phyloP scores from a whole-genome alignment of 2,329 filamentous ascomycete species.

The Cordyceps farinosa region DNA sequence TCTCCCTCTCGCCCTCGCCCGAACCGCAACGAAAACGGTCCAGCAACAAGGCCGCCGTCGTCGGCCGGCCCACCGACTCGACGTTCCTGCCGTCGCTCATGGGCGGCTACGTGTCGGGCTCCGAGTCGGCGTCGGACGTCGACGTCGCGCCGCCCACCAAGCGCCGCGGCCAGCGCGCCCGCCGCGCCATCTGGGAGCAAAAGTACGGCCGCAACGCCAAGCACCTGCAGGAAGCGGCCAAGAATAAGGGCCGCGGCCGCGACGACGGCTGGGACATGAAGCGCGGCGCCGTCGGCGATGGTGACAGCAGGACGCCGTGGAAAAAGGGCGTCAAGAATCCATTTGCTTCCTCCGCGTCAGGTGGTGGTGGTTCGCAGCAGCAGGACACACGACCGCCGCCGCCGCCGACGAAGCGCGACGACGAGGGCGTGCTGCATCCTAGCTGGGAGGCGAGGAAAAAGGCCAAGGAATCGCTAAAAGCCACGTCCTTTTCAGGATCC shows the following conservation, averaged over 20 bases:
- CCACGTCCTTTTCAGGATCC: slow-evolving; percentile 50
- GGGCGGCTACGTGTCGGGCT: slow-evolving; percentile 75
- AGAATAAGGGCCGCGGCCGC: slow-evolving; percentile 28
- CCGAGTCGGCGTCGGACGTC: slow-evolving; percentile 65
- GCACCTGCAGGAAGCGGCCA: slow-evolving; percentile 50
- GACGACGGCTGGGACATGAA: slow-evolving; percentile 57
- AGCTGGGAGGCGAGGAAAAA: slow-evolving; percentile 63
- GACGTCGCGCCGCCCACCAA: slow-evolving; percentile 62
- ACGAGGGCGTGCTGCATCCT: slow-evolving; percentile 56
- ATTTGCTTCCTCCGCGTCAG: slow-evolving; percentile 22
- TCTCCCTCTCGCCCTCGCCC: slow-evolving; percentile 28
- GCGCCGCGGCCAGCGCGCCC: slow-evolving; percentile 75
- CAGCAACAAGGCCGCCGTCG: slow-evolving; percentile 24
- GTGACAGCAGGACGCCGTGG: slow-evolving; percentile 45
- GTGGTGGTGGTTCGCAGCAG: slow-evolving; percentile 17
- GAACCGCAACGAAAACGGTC: slow-evolving; percentile 24
- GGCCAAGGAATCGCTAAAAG: slow-evolving; percentile 54
- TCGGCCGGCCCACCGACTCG: slow-evolving; percentile 38
- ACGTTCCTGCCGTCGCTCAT: slow-evolving; percentile 73
- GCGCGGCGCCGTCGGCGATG: slow-evolving; percentile 50
- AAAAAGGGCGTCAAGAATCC: slow-evolving; percentile 47
- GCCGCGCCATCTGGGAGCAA: slow-evolving; percentile 75
- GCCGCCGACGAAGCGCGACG: slow-evolving; percentile 40
- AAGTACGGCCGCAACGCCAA: slow-evolving; percentile 71
- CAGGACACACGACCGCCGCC: slow-evolving; percentile 22